Evolutionary conservation across 2,329 filamentous ascomycete genomes (phyloP).

Genomic region (Phyllosticta paracitricarpa): DNA sequence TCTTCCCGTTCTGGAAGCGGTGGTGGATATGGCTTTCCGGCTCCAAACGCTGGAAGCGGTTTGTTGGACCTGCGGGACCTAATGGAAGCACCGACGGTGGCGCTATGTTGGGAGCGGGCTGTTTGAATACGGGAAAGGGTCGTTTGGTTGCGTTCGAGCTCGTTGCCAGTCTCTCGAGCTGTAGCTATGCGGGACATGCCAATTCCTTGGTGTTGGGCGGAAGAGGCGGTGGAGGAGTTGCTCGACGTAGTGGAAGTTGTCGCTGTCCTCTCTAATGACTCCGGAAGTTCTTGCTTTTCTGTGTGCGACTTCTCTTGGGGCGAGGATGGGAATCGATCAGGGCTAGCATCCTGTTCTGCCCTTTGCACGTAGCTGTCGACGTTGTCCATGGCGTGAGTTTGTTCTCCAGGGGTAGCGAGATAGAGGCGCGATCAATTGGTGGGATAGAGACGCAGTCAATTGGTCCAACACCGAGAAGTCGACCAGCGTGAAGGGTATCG

Average conservation of each 20-base stretch:
- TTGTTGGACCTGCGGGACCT: constrained; percentile 41
- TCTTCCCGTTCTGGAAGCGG: constrained; percentile 59
- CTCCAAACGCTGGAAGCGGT: constrained; percentile 60
- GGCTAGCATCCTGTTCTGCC: constrained; percentile 47
- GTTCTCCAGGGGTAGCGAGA: background rate
- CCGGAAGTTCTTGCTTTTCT: constrained; percentile 24
- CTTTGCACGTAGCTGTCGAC: constrained; percentile 45
- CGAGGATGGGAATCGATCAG: constrained; percentile 33
- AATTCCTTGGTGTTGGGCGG: constrained; percentile 28
- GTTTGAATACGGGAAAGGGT: constrained; percentile 64
- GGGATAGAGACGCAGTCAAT: background rate
- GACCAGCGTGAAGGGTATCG: background rate
- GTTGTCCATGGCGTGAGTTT: constrained; percentile 33
- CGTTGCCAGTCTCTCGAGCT: constrained; percentile 42
- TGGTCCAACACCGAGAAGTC: background rate
- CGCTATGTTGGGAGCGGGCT: constrained; percentile 57
- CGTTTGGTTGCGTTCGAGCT: constrained; percentile 57
- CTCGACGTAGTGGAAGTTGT: constrained; percentile 37
- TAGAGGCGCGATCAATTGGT: background rate
- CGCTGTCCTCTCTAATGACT: constrained; percentile 47
- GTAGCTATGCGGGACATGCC: constrained; percentile 54
- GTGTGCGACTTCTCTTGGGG: constrained; percentile 22
- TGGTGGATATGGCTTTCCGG: constrained; percentile 65
- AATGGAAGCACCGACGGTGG: constrained; percentile 52
- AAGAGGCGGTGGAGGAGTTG: constrained; percentile 36